Conservation (phyloP, 2,329 filamentous ascomycete genomes). For the Claviceps pusilla region DNA sequence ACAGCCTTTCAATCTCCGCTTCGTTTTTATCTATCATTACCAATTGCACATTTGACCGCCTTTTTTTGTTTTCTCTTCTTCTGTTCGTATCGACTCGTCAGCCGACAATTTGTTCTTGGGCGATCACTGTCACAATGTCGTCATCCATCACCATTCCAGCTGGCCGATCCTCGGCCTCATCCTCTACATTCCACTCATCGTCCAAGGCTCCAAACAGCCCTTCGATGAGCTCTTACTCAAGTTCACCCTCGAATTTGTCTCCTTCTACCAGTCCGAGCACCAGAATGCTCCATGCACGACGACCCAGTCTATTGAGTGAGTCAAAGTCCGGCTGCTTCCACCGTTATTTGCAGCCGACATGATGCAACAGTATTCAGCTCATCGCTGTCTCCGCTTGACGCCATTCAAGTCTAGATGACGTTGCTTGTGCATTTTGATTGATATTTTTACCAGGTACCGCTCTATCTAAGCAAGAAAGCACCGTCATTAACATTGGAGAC, state of each 20-base stretch:
- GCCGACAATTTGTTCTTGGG: neutral
- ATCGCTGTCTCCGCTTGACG: neutral
- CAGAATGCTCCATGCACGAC: constrained; percentile 36
- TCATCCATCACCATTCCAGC: constrained; percentile 56
- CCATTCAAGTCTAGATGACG: neutral
- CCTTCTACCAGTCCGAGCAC: constrained; percentile 40
- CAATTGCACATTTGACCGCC: neutral
- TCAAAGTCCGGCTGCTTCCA: neutral
- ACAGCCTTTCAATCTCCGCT: neutral
- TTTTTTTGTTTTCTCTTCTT: too few relatives aligned
- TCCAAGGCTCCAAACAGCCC: constrained; percentile 34
- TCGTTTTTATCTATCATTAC: neutral
- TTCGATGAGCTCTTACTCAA: constrained; percentile 25
- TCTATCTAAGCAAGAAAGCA: constrained; percentile 59
- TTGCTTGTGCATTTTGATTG: constrained; percentile 10
- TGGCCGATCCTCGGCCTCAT: constrained; percentile 20
- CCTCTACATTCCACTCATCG: constrained; percentile 21
- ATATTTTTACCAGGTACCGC: constrained; percentile 42
- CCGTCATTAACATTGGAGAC: constrained; percentile 65
- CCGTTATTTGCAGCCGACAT: constrained; percentile 2
- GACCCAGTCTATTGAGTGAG: constrained; percentile 46
- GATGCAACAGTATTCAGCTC: neutral
- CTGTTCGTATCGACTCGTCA: neutral
- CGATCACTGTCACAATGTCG: constrained; percentile 33
- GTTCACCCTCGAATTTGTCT: constrained; percentile 36